Percentiles rank a stretch among this genome's conserved stretches.
Evolutionary conservation across 768 basidiomycete species (phyloP).

Genomic region (Lenzites betulinus): DNA sequence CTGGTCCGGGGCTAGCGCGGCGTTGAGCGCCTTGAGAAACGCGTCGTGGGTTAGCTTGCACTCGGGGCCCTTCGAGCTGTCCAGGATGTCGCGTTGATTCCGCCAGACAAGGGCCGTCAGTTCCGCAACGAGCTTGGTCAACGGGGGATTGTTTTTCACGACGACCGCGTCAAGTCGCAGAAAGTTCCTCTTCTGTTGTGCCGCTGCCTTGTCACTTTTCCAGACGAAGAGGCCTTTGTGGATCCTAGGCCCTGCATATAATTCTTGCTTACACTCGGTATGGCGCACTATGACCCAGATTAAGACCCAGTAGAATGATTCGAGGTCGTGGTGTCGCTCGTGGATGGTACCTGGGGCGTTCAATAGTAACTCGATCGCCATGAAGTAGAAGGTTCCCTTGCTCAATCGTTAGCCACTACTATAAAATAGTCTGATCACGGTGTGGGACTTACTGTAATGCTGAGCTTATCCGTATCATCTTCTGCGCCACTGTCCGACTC

Average conservation of each 20-base stretch:
- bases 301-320: conserved; percentile 22
- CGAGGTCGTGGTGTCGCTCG: conserved; percentile 13
- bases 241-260: too few relatives aligned
- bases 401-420: too few relatives aligned
- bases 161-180: not conserved
- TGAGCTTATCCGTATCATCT: too few relatives aligned
- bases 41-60: not conserved
- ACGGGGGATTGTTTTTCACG: not conserved
- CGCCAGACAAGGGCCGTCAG: not conserved
- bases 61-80: too few relatives aligned
- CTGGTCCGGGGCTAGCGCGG: too few relatives aligned
- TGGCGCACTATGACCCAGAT: conserved; percentile 14
- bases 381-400: not conserved
- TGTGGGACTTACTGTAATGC: too few relatives aligned
- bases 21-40: too few relatives aligned
- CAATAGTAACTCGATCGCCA: not conserved
- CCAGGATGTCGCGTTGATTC: too few relatives aligned
- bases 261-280: too few relatives aligned
- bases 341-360: not conserved
- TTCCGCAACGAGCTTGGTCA: not conserved
- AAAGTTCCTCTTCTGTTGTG: not conserved
- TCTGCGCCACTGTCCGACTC: too few relatives aligned
- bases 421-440: too few relatives aligned
- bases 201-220: not conserved
- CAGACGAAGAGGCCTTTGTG: not conserved